Evolutionary conservation across 257 asterid genomes (phyloP).

Genomic region (Jacaranda mimosifolia): DNA sequence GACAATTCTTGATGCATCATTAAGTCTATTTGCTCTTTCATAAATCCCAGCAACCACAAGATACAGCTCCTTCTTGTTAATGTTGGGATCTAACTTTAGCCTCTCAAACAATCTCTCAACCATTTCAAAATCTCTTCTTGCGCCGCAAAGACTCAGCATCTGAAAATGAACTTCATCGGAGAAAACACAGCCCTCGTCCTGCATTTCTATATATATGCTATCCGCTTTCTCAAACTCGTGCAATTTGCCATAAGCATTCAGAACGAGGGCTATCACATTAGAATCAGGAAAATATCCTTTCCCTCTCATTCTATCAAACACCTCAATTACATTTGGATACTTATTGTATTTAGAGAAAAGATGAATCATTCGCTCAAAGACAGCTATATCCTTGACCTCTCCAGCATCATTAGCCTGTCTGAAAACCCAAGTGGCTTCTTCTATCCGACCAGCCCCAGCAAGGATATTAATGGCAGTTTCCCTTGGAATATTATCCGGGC

Average conservation of each 20-base stretch:
- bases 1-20: constrained; percentile 76
- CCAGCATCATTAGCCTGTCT: constrained; percentile 81
- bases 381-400: constrained; percentile 75
- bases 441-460: constrained; percentile 88
- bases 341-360: constrained; percentile 74
- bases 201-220: constrained; percentile 66
- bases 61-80: constrained; percentile 88
- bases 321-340: constrained; percentile 80
- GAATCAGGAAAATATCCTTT: constrained; percentile 80
- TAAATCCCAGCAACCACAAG: constrained; percentile 81
- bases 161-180: constrained; percentile 87
- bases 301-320: constrained; percentile 76
- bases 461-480: constrained; percentile 81
- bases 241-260: constrained; percentile 85
- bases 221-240: constrained; percentile 78
- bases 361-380: constrained; percentile 73
- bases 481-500: constrained; percentile 91
- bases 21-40: constrained; percentile 81
- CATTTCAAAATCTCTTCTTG: constrained; percentile 66
- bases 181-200: constrained; percentile 79
- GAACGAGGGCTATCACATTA: constrained; percentile 63
- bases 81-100: constrained; percentile 61
- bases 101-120: constrained; percentile 65
- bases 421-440: constrained; percentile 96
- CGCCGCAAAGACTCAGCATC: constrained; percentile 84